Base-by-base conservation (phyloP, 148 eudicot genomes). In the Nepenthes gracilis region DNA sequence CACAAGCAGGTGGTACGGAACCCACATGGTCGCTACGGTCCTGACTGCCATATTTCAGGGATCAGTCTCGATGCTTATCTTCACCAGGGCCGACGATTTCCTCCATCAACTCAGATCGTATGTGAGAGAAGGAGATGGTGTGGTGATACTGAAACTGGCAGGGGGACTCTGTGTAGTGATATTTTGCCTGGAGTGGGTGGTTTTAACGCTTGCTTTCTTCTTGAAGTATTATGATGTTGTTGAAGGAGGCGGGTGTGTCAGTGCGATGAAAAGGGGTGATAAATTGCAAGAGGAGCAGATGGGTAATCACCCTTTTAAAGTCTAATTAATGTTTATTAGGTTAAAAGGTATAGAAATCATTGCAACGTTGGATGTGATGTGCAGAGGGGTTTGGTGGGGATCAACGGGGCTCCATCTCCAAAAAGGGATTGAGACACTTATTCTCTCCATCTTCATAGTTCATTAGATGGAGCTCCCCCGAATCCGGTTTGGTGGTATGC, bases 21-120 rank as follows among this genome's bases (percentile, higher is more conserved):
- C 79, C 13, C 88, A 83, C 70, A 83, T 83, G 88, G 77, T 72
- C 1, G 70, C 81, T 8, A 80, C 88, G 0, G 85, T 83, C 8
- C 66, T 83, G 4, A 80, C 85, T 0, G 88, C 88, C 1, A 80
- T 83, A 35, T 83, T 83, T 43, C 88, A 83, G 36, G 88, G 88
- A 2, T 83, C 88, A 0, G 69, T 83, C 1, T 75, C 88, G 0
- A 74, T 83, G 1, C 67, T 83, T 7, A 80, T 83, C 47, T 78
- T 83, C 63, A 80, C 83, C 0, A 55, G 79, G 1, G 70, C 79
- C 1, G 70, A 63, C 0, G 70, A 75, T 6, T 83, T 83, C 49
- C 70, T 83, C 33, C 63, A 48, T 0, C 64, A 60, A 12, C 35
- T 83, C 15, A 80, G 80, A 34, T 75, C 83, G 0, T 83, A 83